These are phyloP conservation scores for Phtheirospermum japonicum DNA, from an alignment of 257 asterid genomes.

Conservation along the genomic window DNA sequence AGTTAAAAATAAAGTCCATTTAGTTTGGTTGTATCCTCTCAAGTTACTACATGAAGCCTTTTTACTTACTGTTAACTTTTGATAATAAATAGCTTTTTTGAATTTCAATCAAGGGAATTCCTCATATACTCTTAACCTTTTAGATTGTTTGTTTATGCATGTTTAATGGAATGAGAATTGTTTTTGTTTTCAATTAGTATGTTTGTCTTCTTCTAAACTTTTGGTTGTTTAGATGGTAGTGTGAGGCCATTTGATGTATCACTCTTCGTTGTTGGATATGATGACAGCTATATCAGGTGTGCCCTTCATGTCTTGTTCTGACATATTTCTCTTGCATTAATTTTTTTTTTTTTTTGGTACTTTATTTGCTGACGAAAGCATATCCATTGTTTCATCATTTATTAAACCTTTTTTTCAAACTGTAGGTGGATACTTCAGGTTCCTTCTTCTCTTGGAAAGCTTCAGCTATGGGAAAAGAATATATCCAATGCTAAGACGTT, in stretches of 20 bases:
- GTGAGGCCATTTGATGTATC: constrained; percentile 93
- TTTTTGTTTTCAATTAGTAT: constrained; percentile 1
- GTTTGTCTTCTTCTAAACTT: no score
- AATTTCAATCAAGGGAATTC: no score
- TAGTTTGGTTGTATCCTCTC: background rate
- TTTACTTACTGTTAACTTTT: background rate
- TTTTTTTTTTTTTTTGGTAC: no score
- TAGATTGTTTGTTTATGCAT: constrained; percentile 11
- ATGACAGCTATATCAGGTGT: constrained; percentile 88
- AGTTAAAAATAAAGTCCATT: background rate
- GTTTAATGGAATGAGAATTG: background rate
- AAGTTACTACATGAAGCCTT: background rate
- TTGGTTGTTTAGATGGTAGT: constrained; percentile 44
- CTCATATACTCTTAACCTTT: no score
- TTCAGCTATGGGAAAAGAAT: constrained; percentile 99
- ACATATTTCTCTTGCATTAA: no score
- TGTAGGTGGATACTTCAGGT: constrained; percentile 96
- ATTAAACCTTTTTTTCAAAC: constrained; percentile 18
- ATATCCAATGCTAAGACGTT: constrained; percentile 97
- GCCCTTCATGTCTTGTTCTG: constrained; percentile 15
- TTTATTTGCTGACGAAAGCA: no score
- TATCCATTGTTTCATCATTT: no score
- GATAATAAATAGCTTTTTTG: background rate
- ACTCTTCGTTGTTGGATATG: constrained; percentile 81
- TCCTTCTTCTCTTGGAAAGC: constrained; percentile 99